These are phyloP conservation scores for Beta lomatogona DNA, from an alignment of 179 eudicot genomes.

Conservation along the genomic window DNA sequence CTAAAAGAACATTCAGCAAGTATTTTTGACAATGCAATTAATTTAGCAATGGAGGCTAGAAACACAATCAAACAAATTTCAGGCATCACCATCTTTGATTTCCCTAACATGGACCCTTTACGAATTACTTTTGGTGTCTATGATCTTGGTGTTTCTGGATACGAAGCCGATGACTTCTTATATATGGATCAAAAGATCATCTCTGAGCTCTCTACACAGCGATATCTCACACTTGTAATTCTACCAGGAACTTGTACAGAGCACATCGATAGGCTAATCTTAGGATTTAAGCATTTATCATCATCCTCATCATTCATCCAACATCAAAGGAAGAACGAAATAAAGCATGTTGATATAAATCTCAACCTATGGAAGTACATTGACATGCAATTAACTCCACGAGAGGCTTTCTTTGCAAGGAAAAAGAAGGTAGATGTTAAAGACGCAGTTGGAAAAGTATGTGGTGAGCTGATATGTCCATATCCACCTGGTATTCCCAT, in stretches of 20 bases:
- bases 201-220: constrained; percentile 50
- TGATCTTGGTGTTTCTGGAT: constrained; percentile 56
- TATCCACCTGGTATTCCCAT: constrained; percentile 78
- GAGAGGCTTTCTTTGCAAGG: constrained; percentile 71
- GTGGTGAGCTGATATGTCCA: constrained; percentile 77
- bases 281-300: constrained; percentile 53
- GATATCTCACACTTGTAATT: constrained; percentile 50
- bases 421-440: constrained; percentile 47
- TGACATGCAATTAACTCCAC: constrained; percentile 49
- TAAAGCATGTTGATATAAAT: background rate
- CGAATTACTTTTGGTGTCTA: constrained; percentile 49
- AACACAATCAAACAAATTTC: constrained; percentile 36
- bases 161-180: constrained; percentile 59
- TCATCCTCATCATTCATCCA: background rate
- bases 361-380: constrained; percentile 29
- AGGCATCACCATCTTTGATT: constrained; percentile 46
- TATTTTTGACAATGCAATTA: constrained; percentile 46
- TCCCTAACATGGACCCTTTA: constrained; percentile 40
- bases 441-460: constrained; percentile 54
- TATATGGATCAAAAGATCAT: constrained; percentile 44
- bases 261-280: constrained; percentile 50
- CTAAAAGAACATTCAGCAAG: constrained; percentile 38
- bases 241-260: constrained; percentile 61
- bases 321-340: background rate
- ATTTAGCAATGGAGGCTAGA: constrained; percentile 47